phyloP scores from a whole-genome alignment of 768 basidiomycete species.

The Pisolithus tinctorius region DNA sequence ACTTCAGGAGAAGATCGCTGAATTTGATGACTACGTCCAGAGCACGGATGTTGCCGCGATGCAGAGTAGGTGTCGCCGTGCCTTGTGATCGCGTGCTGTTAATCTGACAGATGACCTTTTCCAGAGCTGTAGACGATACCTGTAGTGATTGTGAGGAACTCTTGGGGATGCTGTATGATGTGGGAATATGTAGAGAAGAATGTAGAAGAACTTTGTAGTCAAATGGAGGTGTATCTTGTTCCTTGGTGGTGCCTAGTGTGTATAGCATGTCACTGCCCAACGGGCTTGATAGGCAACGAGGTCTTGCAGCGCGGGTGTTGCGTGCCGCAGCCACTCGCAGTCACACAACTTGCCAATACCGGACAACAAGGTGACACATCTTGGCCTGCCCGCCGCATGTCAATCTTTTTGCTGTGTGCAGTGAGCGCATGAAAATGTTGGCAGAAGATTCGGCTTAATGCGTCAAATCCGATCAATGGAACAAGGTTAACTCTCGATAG shows the following conservation, averaged over 20 bases:
- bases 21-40: slow-evolving; percentile 86
- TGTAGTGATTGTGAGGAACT: not conserved
- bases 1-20: slow-evolving; percentile 83
- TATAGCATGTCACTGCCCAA: not conserved
- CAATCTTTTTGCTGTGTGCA: slow-evolving; percentile 12
- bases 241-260: not conserved
- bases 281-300: not conserved
- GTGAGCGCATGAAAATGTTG: slow-evolving; percentile 11
- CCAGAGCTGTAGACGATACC: slow-evolving; percentile 15
- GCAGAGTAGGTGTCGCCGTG: slow-evolving; percentile 55
- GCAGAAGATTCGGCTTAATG: slow-evolving; percentile 3
- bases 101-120: slow-evolving; percentile 2
- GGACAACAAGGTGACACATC: not conserved
- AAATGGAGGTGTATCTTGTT: not conserved
- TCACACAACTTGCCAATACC: not conserved
- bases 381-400: not conserved
- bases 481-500: slow-evolving; percentile 30
- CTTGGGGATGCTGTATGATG: not conserved
- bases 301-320: not conserved
- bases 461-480: slow-evolving; percentile 16
- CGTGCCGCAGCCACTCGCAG: not conserved
- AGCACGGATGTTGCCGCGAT: slow-evolving; percentile 89
- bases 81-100: not conserved
- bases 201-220: too few species aligned
- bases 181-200: not conserved